Evolutionary conservation across 2,329 filamentous ascomycete species (phyloP), one percentile per base, ranked within the genome.

Genomic region (Rhinocladiella similis): DNA sequence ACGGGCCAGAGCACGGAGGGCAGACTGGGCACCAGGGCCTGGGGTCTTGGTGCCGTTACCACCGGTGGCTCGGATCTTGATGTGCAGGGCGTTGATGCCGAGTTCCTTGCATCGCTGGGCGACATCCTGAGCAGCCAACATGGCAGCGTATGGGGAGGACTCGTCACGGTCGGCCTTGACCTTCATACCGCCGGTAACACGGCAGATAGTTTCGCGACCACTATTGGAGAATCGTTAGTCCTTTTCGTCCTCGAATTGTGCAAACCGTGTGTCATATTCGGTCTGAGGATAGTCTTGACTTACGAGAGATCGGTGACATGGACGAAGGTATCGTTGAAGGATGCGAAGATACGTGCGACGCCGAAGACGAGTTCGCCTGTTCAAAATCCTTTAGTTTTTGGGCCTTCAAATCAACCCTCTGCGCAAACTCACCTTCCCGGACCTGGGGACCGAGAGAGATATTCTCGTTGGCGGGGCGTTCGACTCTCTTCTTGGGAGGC

Each of bases 1-100:
- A 86, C 94, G 95, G 77, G 94, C 94, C 69, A 99, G 89, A 72
- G 94, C 95, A 78, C 94, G 94, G 81, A 99, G 93, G 73, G 94
- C 94, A 66, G 94, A 97, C 84, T 99, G 95, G 71, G 94, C 94
- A 85, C 94, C 95, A 73, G 94, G 94, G 75, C 94, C 94, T 74
- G 94, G 94, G 77, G 95, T 99, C 91, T 99, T 99, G 85, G 94
- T 99, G 75, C 93, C 91, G 86, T 97, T 99, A 92, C 92, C 91
- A 85, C 94, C 94, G 75, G 94, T 99, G 77, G 94, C 95, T 77
- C 95, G 88, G 85, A 99, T 99, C 91, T 99, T 99, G 86, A 99
- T 95, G 87, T 99, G 95, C 66, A 99, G 90, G 75, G 94, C 93
- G 77, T 91, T 97, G 75, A 94, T 92, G 69, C 85, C 86, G 70